Evolutionary conservation across 805 yeast genomes (phyloP).

Genomic region (Wickerhamiella hasegawae): DNA sequence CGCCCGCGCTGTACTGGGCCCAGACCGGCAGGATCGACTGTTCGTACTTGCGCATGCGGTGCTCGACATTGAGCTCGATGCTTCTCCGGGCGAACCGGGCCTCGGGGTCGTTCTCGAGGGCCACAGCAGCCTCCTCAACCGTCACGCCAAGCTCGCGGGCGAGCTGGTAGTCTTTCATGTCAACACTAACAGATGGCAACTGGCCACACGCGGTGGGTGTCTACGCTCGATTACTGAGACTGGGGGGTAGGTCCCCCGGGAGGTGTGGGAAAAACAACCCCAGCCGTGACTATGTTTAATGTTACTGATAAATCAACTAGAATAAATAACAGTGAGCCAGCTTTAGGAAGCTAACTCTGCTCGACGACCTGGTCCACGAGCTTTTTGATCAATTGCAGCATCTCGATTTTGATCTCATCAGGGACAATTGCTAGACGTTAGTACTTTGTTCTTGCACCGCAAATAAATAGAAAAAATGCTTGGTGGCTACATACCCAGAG

Average conservation of each 20-base stretch:
- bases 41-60: conserved; percentile 4
- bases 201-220: too few species aligned
- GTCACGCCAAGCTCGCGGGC: conserved; percentile 7
- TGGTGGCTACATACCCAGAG: conserved; percentile 33
- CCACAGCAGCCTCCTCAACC: conserved; percentile 7
- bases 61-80: conserved; percentile 1
- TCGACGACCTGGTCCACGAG: conserved; percentile 20
- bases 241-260: too few species aligned
- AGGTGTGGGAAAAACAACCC: too few species aligned
- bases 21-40: not conserved
- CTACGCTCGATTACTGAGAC: too few species aligned
- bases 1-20: not conserved
- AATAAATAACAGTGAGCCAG: too few species aligned
- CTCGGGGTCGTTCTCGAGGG: conserved; percentile 5
- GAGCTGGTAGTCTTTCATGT: conserved; percentile 7
- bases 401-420: conserved; percentile 40
- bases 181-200: too few species aligned
- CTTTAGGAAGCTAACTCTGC: too few species aligned
- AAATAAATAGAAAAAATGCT: not conserved
- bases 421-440: conserved; percentile 40
- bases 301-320: too few species aligned
- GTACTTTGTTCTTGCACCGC: not conserved
- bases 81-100: not conserved
- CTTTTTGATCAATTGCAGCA: conserved; percentile 33
- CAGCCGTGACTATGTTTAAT: too few species aligned